phyloP scores from a whole-genome alignment of 2,329 filamentous ascomycete genomes.

The Microdochium paspali region DNA sequence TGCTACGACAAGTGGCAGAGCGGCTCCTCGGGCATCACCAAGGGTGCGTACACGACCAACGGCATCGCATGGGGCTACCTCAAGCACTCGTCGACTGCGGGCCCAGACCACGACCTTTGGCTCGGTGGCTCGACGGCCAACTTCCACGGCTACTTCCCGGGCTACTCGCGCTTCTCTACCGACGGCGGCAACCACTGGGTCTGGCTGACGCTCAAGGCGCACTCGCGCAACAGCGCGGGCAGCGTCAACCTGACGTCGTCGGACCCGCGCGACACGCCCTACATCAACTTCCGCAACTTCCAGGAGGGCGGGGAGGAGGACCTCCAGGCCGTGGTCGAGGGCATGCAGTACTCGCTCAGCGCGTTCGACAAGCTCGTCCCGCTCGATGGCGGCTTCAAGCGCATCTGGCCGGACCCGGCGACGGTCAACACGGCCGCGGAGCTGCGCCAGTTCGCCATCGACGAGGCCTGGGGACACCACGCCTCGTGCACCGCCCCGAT shows the following conservation, averaged over 20 bases:
- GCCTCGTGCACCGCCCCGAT: slow-evolving; percentile 42
- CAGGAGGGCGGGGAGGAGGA: slow-evolving; percentile 7
- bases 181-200: slow-evolving; percentile 6
- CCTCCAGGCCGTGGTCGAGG: slow-evolving; percentile 9
- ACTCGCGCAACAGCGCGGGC: slow-evolving; percentile 13
- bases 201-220: slow-evolving; percentile 11
- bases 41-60: slow-evolving; percentile 9
- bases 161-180: slow-evolving; percentile 4
- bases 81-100: slow-evolving; percentile 5
- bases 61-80: slow-evolving; percentile 9
- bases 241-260: slow-evolving; percentile 9
- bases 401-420: slow-evolving; percentile 6
- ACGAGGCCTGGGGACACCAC: slow-evolving; percentile 44
- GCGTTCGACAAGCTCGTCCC: slow-evolving; percentile 9
- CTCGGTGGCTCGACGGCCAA: slow-evolving; percentile 5
- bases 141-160: slow-evolving; percentile 8
- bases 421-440: slow-evolving; percentile 22
- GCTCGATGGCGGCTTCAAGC: slow-evolving; percentile 10
- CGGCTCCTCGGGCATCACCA: slow-evolving; percentile 1
- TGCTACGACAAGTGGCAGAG: slow-evolving; percentile 9
- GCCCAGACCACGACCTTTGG: slow-evolving; percentile 35
- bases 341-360: slow-evolving; percentile 5
- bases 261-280: slow-evolving; percentile 10
- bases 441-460: slow-evolving; percentile 32
- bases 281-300: slow-evolving; percentile 9